Percentiles rank a stretch among this genome's conserved stretches.
Evolutionary conservation across 345 rosid species (phyloP).

Genomic region (Abelmoschus esculentus): DNA sequence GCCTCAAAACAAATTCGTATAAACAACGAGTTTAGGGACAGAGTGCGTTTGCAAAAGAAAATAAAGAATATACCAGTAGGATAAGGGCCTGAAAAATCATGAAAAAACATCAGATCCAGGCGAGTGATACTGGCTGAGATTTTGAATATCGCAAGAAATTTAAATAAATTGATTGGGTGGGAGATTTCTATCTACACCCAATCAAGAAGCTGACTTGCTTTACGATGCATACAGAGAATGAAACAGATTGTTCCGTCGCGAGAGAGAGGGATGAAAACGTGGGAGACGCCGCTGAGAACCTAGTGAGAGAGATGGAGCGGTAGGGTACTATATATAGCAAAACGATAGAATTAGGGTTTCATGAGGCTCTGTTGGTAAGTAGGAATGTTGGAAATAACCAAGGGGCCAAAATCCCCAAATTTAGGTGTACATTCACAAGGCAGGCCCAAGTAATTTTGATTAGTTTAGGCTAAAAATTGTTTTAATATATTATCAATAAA

Average conservation of each 20-base stretch:
- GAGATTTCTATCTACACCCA: slow-evolving; percentile 18
- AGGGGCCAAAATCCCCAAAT: too few species aligned
- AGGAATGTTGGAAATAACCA: too few species aligned
- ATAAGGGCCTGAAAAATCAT: too few species aligned
- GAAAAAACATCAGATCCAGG: too few species aligned
- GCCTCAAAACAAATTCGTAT: not conserved
- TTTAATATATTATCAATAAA: too few species aligned
- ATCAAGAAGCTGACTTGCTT: slow-evolving; percentile 6
- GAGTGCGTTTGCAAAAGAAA: not conserved
- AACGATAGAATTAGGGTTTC: not conserved
- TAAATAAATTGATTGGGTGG: slow-evolving; percentile 9
- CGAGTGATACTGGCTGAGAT: not conserved
- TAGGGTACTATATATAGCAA: not conserved
- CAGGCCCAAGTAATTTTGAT: too few species aligned
- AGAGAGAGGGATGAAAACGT: not conserved
- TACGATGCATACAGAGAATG: too few species aligned
- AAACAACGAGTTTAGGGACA: not conserved
- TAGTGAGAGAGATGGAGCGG: not conserved
- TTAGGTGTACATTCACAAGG: too few species aligned
- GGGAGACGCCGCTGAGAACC: not conserved
- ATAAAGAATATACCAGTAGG: too few species aligned
- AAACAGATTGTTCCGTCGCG: too few species aligned
- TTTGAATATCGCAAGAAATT: slow-evolving; percentile 29
- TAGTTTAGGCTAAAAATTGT: too few species aligned
- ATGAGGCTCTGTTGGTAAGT: too few species aligned